phyloP scores from a whole-genome alignment of 129 eudicot species.

The Flaveria brownii region DNA sequence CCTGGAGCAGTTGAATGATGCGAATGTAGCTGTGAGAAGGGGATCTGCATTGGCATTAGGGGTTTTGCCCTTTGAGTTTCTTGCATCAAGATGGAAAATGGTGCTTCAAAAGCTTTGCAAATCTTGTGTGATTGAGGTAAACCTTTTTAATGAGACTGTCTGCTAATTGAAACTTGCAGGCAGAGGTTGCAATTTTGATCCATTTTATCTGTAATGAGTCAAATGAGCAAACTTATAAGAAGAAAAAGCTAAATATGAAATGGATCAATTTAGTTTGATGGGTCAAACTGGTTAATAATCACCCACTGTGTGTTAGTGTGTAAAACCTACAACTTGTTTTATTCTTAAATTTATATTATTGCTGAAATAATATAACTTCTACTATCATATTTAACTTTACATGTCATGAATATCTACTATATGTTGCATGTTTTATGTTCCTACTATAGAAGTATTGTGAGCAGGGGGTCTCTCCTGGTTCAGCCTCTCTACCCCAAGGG shows the following conservation, averaged over 20 bases:
- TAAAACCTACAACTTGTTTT: neutral
- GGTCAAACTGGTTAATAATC: neutral
- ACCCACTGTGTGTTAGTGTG: neutral
- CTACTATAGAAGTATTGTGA: no score
- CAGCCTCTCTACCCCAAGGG: no score
- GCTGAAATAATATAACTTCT: neutral
- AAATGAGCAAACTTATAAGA: neutral
- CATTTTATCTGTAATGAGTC: neutral
- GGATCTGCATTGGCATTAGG: conserved; percentile 97
- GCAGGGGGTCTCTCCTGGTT: no score
- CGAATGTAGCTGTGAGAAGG: conserved; percentile 92
- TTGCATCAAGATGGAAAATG: conserved; percentile 66
- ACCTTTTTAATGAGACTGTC: neutral
- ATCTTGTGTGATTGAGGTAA: conserved; percentile 84
- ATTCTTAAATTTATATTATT: neutral
- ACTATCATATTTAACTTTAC: no score
- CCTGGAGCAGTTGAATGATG: conserved; percentile 75
- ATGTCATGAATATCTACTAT: no score
- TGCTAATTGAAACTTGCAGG: conserved; percentile 9
- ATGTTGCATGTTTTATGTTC: no score
- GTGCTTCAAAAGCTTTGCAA: conserved; percentile 72
- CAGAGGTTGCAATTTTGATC: neutral
- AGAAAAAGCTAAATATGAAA: neutral
- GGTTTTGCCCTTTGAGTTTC: conserved; percentile 78
- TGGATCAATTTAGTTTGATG: neutral